A percentile compares a stretch with the other conserved stretches of the same genome.
Conservation (phyloP, 192 early-diverging fungal species). For the Backusella parvicylindrica region DNA sequence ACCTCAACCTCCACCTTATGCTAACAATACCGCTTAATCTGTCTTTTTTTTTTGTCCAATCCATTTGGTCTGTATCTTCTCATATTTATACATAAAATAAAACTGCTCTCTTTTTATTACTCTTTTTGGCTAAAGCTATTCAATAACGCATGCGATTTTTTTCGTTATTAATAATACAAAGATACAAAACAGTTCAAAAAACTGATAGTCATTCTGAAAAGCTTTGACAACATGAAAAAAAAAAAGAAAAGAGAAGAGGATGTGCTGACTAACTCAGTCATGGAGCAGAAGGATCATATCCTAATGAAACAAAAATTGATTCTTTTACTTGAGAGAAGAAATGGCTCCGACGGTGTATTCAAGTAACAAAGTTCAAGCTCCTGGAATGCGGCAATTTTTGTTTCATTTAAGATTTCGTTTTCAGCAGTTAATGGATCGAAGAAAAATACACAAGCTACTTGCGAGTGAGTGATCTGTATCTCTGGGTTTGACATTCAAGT, state of each 20-base stretch:
- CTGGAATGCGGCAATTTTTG: slow-evolving; percentile 4
- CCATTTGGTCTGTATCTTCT: too few relatives aligned
- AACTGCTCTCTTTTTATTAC: too few relatives aligned
- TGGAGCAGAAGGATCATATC: too few relatives aligned
- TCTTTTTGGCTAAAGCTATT: too few relatives aligned
- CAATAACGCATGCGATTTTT: too few relatives aligned
- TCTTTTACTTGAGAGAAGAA: not conserved
- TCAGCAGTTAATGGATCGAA: not conserved
- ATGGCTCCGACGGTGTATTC: not conserved
- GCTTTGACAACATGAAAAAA: too few relatives aligned
- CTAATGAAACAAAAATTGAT: slow-evolving; percentile 2
- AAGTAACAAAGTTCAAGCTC: not conserved
- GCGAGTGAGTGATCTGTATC: slow-evolving; percentile 1
- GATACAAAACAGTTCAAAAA: too few relatives aligned
- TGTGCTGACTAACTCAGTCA: too few relatives aligned
- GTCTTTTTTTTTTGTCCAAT: not conserved
- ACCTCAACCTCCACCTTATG: not conserved
- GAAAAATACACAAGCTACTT: not conserved
- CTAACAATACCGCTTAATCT: not conserved
- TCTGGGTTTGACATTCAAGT: slow-evolving; percentile 1
- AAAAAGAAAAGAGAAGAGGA: too few relatives aligned
- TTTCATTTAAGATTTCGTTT: not conserved
- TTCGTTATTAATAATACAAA: too few relatives aligned
- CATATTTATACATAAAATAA: too few relatives aligned
- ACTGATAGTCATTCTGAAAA: too few relatives aligned